phyloP scores from a whole-genome alignment of 441 rosid species.

The Aleurites moluccanus region DNA sequence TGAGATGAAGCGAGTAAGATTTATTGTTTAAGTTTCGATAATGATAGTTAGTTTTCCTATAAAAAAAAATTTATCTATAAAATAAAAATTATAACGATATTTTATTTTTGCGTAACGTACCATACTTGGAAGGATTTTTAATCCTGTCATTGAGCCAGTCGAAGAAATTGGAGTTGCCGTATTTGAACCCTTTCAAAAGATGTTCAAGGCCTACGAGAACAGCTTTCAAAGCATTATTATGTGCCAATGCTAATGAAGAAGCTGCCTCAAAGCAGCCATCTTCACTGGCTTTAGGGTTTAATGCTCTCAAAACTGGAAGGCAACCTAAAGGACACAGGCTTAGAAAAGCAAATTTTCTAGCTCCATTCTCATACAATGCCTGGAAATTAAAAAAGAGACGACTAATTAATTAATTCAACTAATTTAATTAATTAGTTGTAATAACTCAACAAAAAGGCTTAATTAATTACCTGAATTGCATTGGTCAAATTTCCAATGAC shows the following conservation, averaged over 20 bases:
- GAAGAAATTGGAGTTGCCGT: constrained; percentile 44
- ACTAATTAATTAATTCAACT: neutral
- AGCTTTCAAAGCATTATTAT: constrained; percentile 40
- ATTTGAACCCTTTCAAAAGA: constrained; percentile 40
- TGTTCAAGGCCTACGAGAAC: constrained; percentile 39
- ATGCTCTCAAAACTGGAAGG: constrained; percentile 47
- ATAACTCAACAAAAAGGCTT: constrained; percentile 4
- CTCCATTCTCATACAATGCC: constrained; percentile 51
- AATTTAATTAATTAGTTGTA: neutral
- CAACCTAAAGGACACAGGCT: constrained; percentile 52
- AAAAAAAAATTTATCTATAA: too few species aligned
- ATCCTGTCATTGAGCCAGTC: constrained; percentile 42
- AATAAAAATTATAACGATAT: too few species aligned
- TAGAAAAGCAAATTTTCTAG: constrained; percentile 52
- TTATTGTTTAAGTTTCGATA: too few species aligned
- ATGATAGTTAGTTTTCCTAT: too few species aligned
- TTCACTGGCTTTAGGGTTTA: constrained; percentile 33
- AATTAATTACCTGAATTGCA: constrained; percentile 37
- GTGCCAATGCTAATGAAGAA: constrained; percentile 45
- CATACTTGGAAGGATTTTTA: constrained; percentile 34
- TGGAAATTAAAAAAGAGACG: constrained; percentile 15
- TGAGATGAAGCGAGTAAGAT: too few species aligned
- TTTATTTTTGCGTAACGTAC: constrained; percentile 17
- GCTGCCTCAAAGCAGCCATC: constrained; percentile 48
- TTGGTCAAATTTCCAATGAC: constrained; percentile 60